Base-by-base conservation (phyloP, 176 grass and related monocot species). In the Tillandsia leiboldiana region DNA sequence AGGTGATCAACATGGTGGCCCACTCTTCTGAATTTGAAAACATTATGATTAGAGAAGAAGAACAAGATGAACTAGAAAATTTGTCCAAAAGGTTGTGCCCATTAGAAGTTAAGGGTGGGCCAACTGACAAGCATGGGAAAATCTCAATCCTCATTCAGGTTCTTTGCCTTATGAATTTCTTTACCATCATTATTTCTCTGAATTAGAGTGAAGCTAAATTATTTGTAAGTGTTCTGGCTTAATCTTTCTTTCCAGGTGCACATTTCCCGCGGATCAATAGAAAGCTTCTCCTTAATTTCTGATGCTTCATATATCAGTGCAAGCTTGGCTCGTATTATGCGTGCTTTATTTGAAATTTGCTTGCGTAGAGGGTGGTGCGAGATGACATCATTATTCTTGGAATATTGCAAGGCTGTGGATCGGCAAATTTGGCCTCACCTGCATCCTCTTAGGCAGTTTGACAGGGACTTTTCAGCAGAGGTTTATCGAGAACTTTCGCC, bases 91-190 rank as follows among this genome's bases (percentile, higher is more conserved):
- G 74, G 33, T 79, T 71, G 66, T 96, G 93, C 70, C 93, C 93
- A 26, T 63, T 90, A 63, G 93, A 92, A 82, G 75, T 96, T 70
- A 96, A 96, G 85, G 89, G 93, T 85, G 93, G 93, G 9, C 69
- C 87, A 13, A 86, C 87, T 63, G 89, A 96, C 66, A 96, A 96
- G 79, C 84, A 85, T 71, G 93, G 93, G 51, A 96, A 96, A 81
- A 96, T 90, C 76, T 84, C 93, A 68, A 96, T 96, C 82, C 93
- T 96, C 74, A 96, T 96, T 87, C 93, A 96, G 93, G 93, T 90
- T 68, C 53, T 22, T 83, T 18, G n/a, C 20, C 3, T 56, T 59
- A 72, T 10, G 12, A 15, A 10, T 53, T 54, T 54, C 24, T 69
- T 48, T 33, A 33, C 1, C 33, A 28, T 78, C 3, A 57, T 59